Conservation (phyloP, 805 yeast species). For the Saccharomycopsis sp. region DNA sequence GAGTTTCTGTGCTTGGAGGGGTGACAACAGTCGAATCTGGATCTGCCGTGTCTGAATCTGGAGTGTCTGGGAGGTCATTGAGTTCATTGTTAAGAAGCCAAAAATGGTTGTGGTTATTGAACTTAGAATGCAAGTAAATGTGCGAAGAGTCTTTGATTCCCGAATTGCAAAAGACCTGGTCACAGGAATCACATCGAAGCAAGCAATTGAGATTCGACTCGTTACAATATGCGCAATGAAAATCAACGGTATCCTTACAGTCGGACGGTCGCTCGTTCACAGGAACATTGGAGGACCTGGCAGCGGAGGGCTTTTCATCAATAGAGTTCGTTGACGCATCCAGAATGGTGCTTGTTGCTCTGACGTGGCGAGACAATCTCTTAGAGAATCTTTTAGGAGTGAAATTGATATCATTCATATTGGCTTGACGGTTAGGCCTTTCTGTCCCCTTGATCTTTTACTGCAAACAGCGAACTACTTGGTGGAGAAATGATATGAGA, state of each 20-base stretch:
- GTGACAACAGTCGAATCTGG: background rate
- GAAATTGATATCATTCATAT: slow-evolving; percentile 11
- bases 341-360: background rate
- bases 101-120: slow-evolving; percentile 12
- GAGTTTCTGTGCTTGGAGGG: background rate
- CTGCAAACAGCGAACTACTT: no score
- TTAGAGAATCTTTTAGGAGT: slow-evolving; percentile 19
- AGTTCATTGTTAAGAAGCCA: slow-evolving; percentile 13
- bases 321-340: background rate
- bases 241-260: background rate
- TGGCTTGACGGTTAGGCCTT: no score
- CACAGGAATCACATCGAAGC: slow-evolving; percentile 13
- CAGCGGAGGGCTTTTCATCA: background rate
- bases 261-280: background rate
- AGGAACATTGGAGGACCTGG: background rate
- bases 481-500: no score
- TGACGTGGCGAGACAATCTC: slow-evolving; percentile 13
- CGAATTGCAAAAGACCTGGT: slow-evolving; percentile 18
- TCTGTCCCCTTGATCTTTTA: no score
- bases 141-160: slow-evolving; percentile 18
- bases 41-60: background rate
- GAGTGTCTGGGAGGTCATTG: slow-evolving; percentile 4
- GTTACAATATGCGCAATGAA: slow-evolving; percentile 17
- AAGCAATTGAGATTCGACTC: slow-evolving; percentile 15
- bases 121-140: slow-evolving; percentile 17